phyloP scores from a whole-genome alignment of 2,329 filamentous ascomycete genomes.

The Plectosphaerella plurivora region DNA sequence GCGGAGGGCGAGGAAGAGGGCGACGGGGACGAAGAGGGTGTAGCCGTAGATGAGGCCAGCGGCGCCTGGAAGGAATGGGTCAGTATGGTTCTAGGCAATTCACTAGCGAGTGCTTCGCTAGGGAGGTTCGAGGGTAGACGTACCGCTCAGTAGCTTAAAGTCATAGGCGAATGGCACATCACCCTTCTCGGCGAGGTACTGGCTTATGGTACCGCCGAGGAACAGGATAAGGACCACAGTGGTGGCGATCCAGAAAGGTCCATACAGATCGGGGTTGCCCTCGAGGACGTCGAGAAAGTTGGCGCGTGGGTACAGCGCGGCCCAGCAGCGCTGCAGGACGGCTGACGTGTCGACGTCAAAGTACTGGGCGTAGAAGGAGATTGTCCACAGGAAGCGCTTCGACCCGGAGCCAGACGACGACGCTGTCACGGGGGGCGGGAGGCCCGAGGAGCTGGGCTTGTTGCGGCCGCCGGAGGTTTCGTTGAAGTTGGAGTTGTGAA shows the following conservation, averaged over 20 bases:
- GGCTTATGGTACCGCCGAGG: constrained; percentile 88
- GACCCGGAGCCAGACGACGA: constrained; percentile 37
- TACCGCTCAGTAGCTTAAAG: constrained; percentile 81
- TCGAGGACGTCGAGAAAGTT: constrained; percentile 98
- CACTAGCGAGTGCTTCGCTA: not conserved
- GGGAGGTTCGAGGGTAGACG: constrained; percentile 11
- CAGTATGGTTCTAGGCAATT: not conserved
- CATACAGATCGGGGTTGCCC: constrained; percentile 94
- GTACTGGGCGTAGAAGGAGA: constrained; percentile 94
- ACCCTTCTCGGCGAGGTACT: constrained; percentile 71
- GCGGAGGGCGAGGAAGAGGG: constrained; percentile 79
- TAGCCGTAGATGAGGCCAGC: constrained; percentile 95
- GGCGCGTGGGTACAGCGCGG: constrained; percentile 82
- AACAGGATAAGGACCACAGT: constrained; percentile 96
- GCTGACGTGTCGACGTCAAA: constrained; percentile 96
- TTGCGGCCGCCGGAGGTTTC: constrained; percentile 47
- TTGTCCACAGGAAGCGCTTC: constrained; percentile 88
- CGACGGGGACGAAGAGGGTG: constrained; percentile 79
- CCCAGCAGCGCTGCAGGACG: constrained; percentile 80
- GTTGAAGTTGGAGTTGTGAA: constrained; percentile 87
- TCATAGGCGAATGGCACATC: constrained; percentile 82
- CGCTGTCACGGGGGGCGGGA: constrained; percentile 54
- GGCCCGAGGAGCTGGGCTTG: constrained; percentile 38
- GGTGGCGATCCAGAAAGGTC: constrained; percentile 97
- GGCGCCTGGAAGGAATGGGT: constrained; percentile 48